These are phyloP conservation scores for Cordia subcordata DNA, from an alignment of 257 asterid species.

Conservation along the genomic window DNA sequence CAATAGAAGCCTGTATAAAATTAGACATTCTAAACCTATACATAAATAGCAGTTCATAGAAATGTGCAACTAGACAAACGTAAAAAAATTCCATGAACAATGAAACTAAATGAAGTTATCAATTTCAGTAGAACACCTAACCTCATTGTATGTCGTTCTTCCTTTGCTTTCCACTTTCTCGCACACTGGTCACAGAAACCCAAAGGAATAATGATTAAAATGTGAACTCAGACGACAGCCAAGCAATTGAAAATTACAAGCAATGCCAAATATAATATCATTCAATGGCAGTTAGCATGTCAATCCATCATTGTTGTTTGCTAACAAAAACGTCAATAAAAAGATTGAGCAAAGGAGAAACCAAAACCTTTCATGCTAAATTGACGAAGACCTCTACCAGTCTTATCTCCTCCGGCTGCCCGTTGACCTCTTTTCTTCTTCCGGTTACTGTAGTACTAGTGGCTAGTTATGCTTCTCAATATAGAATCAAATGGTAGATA, in stretches of 20 bases:
- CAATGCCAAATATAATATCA: background rate
- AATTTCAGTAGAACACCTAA: conserved; percentile 4
- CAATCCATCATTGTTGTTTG: too few species aligned
- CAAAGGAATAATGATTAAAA: conserved; percentile 15
- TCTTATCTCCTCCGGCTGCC: conserved; percentile 83
- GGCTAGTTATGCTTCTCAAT: conserved; percentile 5
- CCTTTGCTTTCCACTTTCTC: conserved; percentile 99
- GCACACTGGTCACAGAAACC: conserved; percentile 57
- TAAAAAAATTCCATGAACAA: background rate
- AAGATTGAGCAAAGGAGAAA: conserved; percentile 7
- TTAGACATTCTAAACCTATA: too few species aligned
- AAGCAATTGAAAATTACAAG: background rate
- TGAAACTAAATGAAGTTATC: background rate
- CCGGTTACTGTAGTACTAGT: conserved; percentile 47
- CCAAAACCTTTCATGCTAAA: conserved; percentile 95
- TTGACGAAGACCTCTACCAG: conserved; percentile 97
- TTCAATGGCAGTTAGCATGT: too few species aligned
- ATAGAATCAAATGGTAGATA: background rate
- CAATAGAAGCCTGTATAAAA: too few species aligned
- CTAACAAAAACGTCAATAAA: background rate
- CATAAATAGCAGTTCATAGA: too few species aligned
- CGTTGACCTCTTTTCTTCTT: conserved; percentile 98
- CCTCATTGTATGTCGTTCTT: conserved; percentile 98
- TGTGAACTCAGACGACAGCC: conserved; percentile 12
- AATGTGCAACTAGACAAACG: too few species aligned